These are phyloP conservation scores for Ceraceosorus guamensis DNA, from an alignment of 1,284 basidiomycete species.

Conservation along the genomic window DNA sequence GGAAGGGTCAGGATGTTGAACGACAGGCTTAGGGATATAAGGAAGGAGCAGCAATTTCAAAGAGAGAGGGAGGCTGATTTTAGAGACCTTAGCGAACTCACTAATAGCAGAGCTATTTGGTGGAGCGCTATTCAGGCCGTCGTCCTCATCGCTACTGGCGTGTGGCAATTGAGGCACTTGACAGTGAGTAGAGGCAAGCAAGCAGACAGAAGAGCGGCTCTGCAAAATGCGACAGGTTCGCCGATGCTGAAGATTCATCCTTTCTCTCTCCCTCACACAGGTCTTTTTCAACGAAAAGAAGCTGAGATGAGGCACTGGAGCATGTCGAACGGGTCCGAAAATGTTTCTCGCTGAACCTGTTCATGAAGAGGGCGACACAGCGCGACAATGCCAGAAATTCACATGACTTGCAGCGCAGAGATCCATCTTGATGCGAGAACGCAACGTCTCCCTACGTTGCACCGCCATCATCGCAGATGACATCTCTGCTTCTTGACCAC, in stretches of 20 bases:
- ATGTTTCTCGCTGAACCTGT: too few species aligned
- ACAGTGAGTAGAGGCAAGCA: slow-evolving; percentile 53
- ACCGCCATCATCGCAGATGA: too few species aligned
- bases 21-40: slow-evolving; percentile 80
- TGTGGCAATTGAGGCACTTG: slow-evolving; percentile 87
- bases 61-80: slow-evolving; percentile 84
- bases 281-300: slow-evolving; percentile 46
- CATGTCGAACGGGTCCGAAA: too few species aligned
- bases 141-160: slow-evolving; percentile 73
- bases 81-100: slow-evolving; percentile 76
- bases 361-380: too few species aligned
- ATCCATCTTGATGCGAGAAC: too few species aligned
- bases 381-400: too few species aligned
- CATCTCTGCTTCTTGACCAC: too few species aligned
- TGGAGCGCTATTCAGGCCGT: slow-evolving; percentile 81
- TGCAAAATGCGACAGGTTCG: background rate
- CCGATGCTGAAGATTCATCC: background rate
- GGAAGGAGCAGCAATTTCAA: slow-evolving; percentile 95
- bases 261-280: slow-evolving; percentile 7
- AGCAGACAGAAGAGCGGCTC: background rate
- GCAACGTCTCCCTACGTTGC: too few species aligned
- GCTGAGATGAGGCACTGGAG: slow-evolving; percentile 39
- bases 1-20: slow-evolving; percentile 84
- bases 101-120: slow-evolving; percentile 84
- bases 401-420: too few species aligned